Evolutionary conservation across 768 basidiomycete species (phyloP).

Genomic region (Pulveroboletus sp.): DNA sequence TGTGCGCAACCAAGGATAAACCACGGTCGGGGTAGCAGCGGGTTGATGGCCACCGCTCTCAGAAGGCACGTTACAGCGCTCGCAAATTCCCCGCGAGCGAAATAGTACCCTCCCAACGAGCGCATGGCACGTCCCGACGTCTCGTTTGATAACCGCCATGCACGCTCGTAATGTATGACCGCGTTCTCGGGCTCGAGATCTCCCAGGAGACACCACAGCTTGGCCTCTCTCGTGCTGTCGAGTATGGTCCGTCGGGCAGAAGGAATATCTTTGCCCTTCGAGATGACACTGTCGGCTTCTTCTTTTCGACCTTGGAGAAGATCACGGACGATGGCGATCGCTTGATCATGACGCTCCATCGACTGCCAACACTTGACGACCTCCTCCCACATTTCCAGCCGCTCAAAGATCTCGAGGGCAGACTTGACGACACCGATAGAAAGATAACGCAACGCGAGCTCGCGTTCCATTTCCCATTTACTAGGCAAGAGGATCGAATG

Average conservation of each 20-base stretch:
- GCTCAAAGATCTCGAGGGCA: conserved; percentile 89
- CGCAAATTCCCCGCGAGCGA: conserved; percentile 58
- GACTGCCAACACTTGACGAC: conserved; percentile 84
- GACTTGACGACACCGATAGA: conserved; percentile 84
- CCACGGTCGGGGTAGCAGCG: conserved; percentile 84
- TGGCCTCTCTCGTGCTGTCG: conserved; percentile 75
- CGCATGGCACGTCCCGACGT: conserved; percentile 90
- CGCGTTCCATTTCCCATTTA: conserved; percentile 90
- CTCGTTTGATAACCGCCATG: conserved; percentile 77
- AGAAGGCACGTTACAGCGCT: conserved; percentile 64
- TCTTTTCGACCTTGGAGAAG: conserved; percentile 77
- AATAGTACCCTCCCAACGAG: conserved; percentile 81
- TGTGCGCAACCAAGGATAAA: conserved; percentile 93
- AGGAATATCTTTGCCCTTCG: conserved; percentile 51
- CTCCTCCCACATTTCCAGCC: conserved; percentile 98
- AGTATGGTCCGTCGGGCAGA: conserved; percentile 39
- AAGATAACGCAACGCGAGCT: conserved; percentile 80
- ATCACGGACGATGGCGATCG: conserved; percentile 75
- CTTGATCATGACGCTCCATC: conserved; percentile 76
- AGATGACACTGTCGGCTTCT: conserved; percentile 72
- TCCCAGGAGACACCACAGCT: conserved; percentile 92
- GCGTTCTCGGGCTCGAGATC: conserved; percentile 79
- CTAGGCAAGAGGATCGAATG: conserved; percentile 80
- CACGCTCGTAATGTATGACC: conserved; percentile 68
- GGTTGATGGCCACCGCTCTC: conserved; percentile 82